Conservation (phyloP, 768 basidiomycete genomes). For the Termitomyces sp. region DNA sequence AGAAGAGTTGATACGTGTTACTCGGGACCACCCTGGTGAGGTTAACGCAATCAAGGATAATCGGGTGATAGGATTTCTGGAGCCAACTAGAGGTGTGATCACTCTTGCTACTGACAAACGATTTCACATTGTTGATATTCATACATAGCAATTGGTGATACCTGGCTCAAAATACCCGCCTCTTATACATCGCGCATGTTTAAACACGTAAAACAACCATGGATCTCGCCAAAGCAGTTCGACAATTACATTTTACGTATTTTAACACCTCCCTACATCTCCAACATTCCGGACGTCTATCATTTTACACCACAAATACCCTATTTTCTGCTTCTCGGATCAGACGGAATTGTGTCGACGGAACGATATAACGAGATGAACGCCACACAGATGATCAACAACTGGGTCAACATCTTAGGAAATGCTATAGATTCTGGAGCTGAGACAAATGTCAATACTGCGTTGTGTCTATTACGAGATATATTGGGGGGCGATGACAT, state of each 20-base stretch:
- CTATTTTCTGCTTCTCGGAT: slow-evolving; percentile 38
- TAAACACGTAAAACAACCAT: slow-evolving; percentile 22
- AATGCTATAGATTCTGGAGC: background rate
- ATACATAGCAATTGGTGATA: slow-evolving; percentile 39
- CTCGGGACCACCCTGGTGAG: slow-evolving; percentile 48
- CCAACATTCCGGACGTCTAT: slow-evolving; percentile 36
- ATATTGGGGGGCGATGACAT: slow-evolving; percentile 36
- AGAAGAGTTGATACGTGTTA: slow-evolving; percentile 42
- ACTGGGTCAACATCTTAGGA: slow-evolving; percentile 7
- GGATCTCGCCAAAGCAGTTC: slow-evolving; percentile 27
- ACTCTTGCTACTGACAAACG: background rate
- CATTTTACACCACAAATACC: slow-evolving; percentile 26
- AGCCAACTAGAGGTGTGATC: slow-evolving; percentile 51
- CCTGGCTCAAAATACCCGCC: slow-evolving; percentile 42
- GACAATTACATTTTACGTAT: slow-evolving; percentile 29
- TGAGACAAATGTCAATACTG: slow-evolving; percentile 22
- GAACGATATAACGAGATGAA: slow-evolving; percentile 8
- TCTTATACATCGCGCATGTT: slow-evolving; percentile 1
- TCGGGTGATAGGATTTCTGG: slow-evolving; percentile 53
- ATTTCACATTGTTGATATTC: background rate
- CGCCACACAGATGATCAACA: slow-evolving; percentile 2
- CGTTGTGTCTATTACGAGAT: slow-evolving; percentile 37
- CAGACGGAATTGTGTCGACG: slow-evolving; percentile 33
- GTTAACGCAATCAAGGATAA: slow-evolving; percentile 37
- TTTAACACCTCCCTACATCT: slow-evolving; percentile 43